These are phyloP conservation scores for Murraya paniculata DNA, from an alignment of 345 rosid genomes.

Conservation along the genomic window DNA sequence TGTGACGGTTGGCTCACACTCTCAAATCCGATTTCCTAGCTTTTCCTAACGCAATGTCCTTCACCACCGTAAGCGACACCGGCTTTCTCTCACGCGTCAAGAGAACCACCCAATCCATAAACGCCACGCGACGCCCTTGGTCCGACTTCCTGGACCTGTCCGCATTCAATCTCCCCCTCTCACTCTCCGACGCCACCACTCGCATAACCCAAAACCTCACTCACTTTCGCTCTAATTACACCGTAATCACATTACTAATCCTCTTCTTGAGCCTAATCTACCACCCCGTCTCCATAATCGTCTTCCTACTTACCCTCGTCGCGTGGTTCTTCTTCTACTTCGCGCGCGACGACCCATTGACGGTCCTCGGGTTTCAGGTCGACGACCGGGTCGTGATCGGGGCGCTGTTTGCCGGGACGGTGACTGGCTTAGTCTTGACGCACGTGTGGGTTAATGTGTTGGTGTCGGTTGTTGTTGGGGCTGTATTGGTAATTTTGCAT, in stretches of 20 bases:
- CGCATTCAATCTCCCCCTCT: conserved; percentile 45
- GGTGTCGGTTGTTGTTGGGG: conserved; percentile 33
- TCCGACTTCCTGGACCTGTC: conserved; percentile 46
- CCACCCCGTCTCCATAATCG: conserved; percentile 57
- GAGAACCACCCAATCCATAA: conserved; percentile 42
- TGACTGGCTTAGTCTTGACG: conserved; percentile 38
- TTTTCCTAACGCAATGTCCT: background rate
- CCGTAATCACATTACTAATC: conserved; percentile 32
- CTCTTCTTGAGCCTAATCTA: conserved; percentile 46
- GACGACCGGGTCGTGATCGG: conserved; percentile 42
- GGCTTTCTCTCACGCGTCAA: conserved; percentile 41
- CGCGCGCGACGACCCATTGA: conserved; percentile 57
- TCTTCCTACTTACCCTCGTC: conserved; percentile 37
- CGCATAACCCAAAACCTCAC: conserved; percentile 63
- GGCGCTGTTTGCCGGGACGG: conserved; percentile 34
- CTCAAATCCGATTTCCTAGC: background rate
- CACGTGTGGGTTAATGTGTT: conserved; percentile 53
- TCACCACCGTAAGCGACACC: background rate
- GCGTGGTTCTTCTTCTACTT: conserved; percentile 72
- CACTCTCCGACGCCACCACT: conserved; percentile 50
- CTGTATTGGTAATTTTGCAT: conserved; percentile 43
- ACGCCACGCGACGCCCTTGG: conserved; percentile 51
- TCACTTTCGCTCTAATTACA: conserved; percentile 59
- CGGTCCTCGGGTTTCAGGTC: conserved; percentile 34
- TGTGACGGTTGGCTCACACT: background rate